Conservation (phyloP, 805 yeast species). For the Pichia cephalocereana region DNA sequence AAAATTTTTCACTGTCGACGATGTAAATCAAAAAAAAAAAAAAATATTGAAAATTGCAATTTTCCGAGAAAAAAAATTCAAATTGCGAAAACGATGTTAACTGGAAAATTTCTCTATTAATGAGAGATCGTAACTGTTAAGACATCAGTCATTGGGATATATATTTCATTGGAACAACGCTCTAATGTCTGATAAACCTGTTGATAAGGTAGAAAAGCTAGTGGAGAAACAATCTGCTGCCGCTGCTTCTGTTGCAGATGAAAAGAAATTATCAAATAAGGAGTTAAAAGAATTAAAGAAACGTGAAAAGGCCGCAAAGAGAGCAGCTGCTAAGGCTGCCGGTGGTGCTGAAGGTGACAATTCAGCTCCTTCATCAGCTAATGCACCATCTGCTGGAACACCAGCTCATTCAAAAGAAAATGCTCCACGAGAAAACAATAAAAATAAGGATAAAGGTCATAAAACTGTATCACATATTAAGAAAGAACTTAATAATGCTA, state of each 20-base stretch:
- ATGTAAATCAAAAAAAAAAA: neutral
- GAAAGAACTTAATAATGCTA: constrained; percentile 44
- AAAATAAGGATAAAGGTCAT: constrained; percentile 19
- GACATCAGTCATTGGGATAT: no score
- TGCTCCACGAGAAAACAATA: neutral
- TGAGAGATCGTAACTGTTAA: no score
- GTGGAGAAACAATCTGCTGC: neutral
- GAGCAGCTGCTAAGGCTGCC: constrained; percentile 62
- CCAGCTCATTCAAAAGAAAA: neutral
- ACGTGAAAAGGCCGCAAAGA: constrained; percentile 82
- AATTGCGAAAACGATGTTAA: neutral
- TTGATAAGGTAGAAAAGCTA: neutral
- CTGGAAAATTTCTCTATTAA: no score
- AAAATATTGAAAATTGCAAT: neutral
- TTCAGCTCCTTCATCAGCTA: neutral
- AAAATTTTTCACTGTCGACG: constrained; percentile 4
- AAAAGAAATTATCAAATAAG: constrained; percentile 46
- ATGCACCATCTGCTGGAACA: no score
- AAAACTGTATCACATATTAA: constrained; percentile 43
- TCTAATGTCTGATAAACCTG: neutral
- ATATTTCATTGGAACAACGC: neutral
- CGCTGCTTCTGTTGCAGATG: neutral
- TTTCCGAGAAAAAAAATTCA: neutral
- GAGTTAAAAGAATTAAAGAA: constrained; percentile 83
- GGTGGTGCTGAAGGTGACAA: constrained; percentile 6